Evolutionary conservation across 2,329 filamentous ascomycete genomes (phyloP), one percentile per base, ranked within the genome.

Genomic region (Scolecobasidium constrictum): DNA sequence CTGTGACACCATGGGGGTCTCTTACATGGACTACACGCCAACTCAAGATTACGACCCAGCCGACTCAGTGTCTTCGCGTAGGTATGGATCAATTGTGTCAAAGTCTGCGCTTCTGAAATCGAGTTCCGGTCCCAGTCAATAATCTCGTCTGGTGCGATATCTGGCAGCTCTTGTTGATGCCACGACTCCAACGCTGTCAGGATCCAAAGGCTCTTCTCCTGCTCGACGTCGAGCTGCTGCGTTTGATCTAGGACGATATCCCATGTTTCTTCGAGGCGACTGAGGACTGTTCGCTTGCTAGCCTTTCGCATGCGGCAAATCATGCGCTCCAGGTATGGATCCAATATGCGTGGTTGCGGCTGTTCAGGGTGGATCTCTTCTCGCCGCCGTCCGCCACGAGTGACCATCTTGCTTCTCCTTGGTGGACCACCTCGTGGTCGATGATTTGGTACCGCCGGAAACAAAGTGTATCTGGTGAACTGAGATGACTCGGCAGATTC

Each of bases 191-290:
- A 18, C 15, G 42, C 68, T 20, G 71, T 77, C 23, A 80, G 62
- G 62, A 86, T 71, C 76, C 76, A 80, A 33, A 72, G 59, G 50
- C 76, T 73, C 52, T 74, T 73, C 47, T 74, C 70, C 38, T 74
- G 61, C 45, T 73, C 72, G 3, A 73, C 51, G 40, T 72, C 68
- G 50, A 65, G 64, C 49, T 69, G 71, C 16, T 73, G 56, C 28
- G 61, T 65, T 3, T 68, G 63, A 43, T 73, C 68, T 1, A 60
- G 55, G 11, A 65, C 59, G 17, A 56, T 57, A 7, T 64, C 62
- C 62, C 69, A 71, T 34, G 66, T 63, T 49, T 74, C 68, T 22
- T 69, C 74, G 26, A 82, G 62, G 4, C 75, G 68, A 23, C 69
- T 63, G 4, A 81, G 61, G 35, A 78, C 66, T 21, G 71, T 61